Base-by-base conservation (phyloP, 495 filamentous ascomycete species). In the Hypomontagnella monticulosa region DNA sequence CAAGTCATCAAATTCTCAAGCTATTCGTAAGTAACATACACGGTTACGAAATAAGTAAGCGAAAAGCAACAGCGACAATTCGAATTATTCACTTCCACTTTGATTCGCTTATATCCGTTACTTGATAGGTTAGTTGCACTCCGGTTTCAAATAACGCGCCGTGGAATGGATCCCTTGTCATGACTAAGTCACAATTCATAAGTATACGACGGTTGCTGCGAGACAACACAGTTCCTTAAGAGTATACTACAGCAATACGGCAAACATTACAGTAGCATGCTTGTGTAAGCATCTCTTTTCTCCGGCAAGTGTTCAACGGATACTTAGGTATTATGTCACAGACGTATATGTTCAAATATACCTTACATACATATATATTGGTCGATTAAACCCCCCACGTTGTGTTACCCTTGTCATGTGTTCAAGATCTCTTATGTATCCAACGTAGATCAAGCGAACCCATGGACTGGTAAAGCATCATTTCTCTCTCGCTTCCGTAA, bases 361-460 rank as follows among this genome's bases (percentile, higher is more conserved):
- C 2, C 23, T 27, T 27, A n/a, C 23, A 27, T 27, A 27, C 23
- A 27, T 27, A 57, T 51, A 41, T 58, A 57, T 67, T 50, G 27
- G 40, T 48, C 19, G 46, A 47, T 23, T 56, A 18, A 23, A 20
- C 40, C 53, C 65, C 65, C 65, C 59, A 68, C 65, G 59, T 54
- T 56, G 48, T 68, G 49, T 51, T 4, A 68, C 50, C 65, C 59
- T 40, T 68, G 59, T 56, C 66, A 23, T 34, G 55, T 33, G 49
- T 44, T 40, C 49, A 50, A 63, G 58, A 63, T 63, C 59, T 63
- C 18, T 46, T 53, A 43, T 50, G 46, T 53, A 43, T 50, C 55
- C 55, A 68, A 59, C 51, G 58, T 38, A 62, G 66, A 68, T 68
- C 59, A 68, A 57, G 59, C 60, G 20, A 55, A 33, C 7, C 11